phyloP scores from a whole-genome alignment of 257 asterid species.

The Orobanche coerulescens region DNA sequence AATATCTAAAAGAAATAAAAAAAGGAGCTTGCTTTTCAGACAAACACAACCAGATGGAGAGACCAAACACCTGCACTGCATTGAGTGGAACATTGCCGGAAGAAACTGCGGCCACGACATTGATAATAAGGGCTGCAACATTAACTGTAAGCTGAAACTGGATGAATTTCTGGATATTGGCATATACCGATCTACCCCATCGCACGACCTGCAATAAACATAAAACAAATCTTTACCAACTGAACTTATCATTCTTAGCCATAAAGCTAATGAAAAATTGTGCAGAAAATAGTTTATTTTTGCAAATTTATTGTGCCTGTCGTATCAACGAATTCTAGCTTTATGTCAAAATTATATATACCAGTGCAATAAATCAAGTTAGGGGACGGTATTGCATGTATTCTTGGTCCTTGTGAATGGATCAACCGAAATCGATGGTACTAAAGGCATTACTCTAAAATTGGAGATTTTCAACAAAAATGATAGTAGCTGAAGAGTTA shows the following conservation, averaged over 20 bases:
- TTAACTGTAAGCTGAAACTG: slow-evolving; percentile 96
- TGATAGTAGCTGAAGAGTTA: slow-evolving; percentile 2
- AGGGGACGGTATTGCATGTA: not conserved
- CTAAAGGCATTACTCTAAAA: not conserved
- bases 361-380: not conserved
- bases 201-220: slow-evolving; percentile 69
- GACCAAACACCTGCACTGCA: slow-evolving; percentile 77
- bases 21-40: not conserved
- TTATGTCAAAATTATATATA: not conserved
- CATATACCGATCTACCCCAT: slow-evolving; percentile 98
- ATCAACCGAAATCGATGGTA: not conserved
- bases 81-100: slow-evolving; percentile 87
- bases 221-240: slow-evolving; percentile 1
- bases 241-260: slow-evolving; percentile 1
- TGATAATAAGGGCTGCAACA: slow-evolving; percentile 83
- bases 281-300: not conserved
- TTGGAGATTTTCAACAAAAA: not conserved
- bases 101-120: slow-evolving; percentile 89
- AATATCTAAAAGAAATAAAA: not conserved
- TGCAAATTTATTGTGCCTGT: not conserved
- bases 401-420: not conserved
- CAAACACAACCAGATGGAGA: slow-evolving; percentile 9
- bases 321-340: not conserved
- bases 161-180: slow-evolving; percentile 92
- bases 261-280: not conserved